These are phyloP conservation scores for Pleomassaria siparia DNA, from an alignment of 2,329 filamentous ascomycete species.

Conservation along the genomic window DNA sequence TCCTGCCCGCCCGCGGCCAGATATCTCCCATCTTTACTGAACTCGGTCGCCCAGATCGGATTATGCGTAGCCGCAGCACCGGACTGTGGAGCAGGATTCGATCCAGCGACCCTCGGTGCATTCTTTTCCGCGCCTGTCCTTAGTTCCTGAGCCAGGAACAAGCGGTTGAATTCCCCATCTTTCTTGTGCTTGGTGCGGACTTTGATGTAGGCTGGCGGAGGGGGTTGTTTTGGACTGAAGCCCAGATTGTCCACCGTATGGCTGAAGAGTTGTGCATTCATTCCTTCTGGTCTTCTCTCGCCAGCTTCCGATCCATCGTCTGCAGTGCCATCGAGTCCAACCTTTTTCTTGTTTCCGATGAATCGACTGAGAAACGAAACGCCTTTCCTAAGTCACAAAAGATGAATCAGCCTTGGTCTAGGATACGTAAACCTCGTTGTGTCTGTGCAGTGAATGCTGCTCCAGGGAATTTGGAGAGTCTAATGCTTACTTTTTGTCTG, in stretches of 20 bases:
- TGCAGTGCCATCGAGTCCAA: constrained; percentile 48
- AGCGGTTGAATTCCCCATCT: constrained; percentile 75
- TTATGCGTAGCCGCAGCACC: constrained; percentile 48
- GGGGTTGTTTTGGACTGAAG: constrained; percentile 83
- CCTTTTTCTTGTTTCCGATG: constrained; percentile 70
- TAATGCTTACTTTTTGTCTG: constrained; percentile 42
- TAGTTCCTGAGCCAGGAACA: constrained; percentile 94
- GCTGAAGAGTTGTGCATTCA: constrained; percentile 80
- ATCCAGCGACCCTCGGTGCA: constrained; percentile 23
- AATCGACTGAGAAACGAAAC: constrained; percentile 89
- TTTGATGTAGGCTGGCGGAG: constrained; percentile 88
- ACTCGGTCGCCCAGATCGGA: constrained; percentile 89
- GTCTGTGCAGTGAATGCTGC: background rate
- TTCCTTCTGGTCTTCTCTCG: constrained; percentile 71
- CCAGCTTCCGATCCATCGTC: constrained; percentile 72
- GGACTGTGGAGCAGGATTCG: constrained; percentile 32
- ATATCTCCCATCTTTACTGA: constrained; percentile 88
- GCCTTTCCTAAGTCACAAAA: constrained; percentile 66
- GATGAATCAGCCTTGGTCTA: constrained; percentile 18
- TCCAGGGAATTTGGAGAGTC: background rate
- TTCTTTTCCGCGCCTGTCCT: constrained; percentile 52
- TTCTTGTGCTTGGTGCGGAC: constrained; percentile 81
- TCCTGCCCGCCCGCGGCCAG: constrained; percentile 92
- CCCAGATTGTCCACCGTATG: constrained; percentile 70
- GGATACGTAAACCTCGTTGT: constrained; percentile 8